Evolutionary conservation across 495 filamentous ascomycete species (phyloP), one percentile per base, ranked within the genome.

Genomic region (Hypoxylon lienhwacheense): DNA sequence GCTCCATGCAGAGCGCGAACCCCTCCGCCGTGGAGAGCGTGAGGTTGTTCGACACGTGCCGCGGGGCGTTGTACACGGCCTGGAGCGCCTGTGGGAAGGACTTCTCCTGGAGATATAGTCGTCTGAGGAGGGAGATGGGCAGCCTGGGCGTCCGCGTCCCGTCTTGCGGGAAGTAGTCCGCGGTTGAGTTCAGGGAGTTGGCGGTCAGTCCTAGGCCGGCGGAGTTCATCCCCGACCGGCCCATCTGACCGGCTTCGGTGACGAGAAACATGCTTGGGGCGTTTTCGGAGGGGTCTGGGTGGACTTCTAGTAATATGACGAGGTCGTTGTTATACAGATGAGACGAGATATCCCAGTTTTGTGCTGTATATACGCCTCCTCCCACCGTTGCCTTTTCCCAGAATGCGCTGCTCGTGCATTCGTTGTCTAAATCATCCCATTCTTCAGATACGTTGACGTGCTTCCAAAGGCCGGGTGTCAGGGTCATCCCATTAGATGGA

Each of bases 331-430:
- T 34, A 8, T 36, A 62, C 11, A 69, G 54, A 28, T 50, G 57
- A 17, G 51, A 31, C 10, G 57, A 64, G 48, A 66, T 69, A 37
- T 69, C 66, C 66, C 64, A 69, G 39, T 69, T 69, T 34, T 69
- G 66, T n/a, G 46, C 42, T 11, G 41, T 57, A 20, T 62, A 48
- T 1, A 52, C 50, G 39, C 54, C 48, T 7, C 66, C 54, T 19
- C 35, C 22, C 7, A 17, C 33, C 5, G 61, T 65, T 7, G 58
- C 17, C 15, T 19, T 17, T 14, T 34, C 7, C 29, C 26, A 34
- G 49, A 60, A 60, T 21, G 43, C 39, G 26, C 34, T 47, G 22
- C 56, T 60, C 3, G 56, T 60, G 22, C 56, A 60, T 45, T 60
- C 56, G 20, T 61, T 43, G 7, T 29, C 52, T 4, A 40, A 5